These are phyloP conservation scores for Blastosporella zonata DNA, from an alignment of 1,284 basidiomycete genomes.

Conservation along the genomic window DNA sequence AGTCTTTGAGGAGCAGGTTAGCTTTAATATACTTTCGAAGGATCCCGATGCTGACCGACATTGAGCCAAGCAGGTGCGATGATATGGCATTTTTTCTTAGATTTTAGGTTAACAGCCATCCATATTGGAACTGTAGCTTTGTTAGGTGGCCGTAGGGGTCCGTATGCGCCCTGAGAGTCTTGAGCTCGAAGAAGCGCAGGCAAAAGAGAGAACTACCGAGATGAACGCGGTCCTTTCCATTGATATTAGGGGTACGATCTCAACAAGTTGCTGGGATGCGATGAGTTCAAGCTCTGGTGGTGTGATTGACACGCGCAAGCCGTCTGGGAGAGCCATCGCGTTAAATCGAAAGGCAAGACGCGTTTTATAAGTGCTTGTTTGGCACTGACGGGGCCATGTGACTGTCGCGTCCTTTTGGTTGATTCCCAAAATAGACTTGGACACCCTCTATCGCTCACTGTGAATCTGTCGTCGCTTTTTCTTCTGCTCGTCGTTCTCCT, in stretches of 20 bases:
- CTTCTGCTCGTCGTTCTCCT: conserved; percentile 18
- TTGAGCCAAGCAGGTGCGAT: conserved; percentile 87
- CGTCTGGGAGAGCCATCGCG: conserved; percentile 60
- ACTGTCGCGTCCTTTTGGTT: conserved; percentile 22
- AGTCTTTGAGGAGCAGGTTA: conserved; percentile 47
- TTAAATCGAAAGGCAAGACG: neutral
- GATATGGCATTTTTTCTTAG: conserved; percentile 92
- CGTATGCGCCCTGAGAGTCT: conserved; percentile 75
- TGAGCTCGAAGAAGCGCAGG: conserved; percentile 16
- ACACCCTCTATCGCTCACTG: conserved; percentile 3
- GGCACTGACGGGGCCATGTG: conserved; percentile 22
- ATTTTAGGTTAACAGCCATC: conserved; percentile 92
- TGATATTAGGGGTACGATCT: conserved; percentile 80
- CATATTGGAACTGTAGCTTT: conserved; percentile 86
- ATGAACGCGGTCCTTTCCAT: conserved; percentile 90
- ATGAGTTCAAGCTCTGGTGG: conserved; percentile 85
- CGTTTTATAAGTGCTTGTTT: conserved; percentile 2
- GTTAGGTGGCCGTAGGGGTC: conserved; percentile 87
- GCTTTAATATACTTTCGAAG: neutral
- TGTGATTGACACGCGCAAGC: conserved; percentile 60
- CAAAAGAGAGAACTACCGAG: conserved; percentile 50
- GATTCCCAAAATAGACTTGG: conserved; percentile 17
- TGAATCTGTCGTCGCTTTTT: conserved; percentile 3
- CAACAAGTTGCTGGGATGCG: conserved; percentile 77
- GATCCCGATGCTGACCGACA: conserved; percentile 56